These are phyloP conservation scores for Chlamydomonas sphaeroides DNA, from an alignment of 139 green algal species.

Conservation along the genomic window DNA sequence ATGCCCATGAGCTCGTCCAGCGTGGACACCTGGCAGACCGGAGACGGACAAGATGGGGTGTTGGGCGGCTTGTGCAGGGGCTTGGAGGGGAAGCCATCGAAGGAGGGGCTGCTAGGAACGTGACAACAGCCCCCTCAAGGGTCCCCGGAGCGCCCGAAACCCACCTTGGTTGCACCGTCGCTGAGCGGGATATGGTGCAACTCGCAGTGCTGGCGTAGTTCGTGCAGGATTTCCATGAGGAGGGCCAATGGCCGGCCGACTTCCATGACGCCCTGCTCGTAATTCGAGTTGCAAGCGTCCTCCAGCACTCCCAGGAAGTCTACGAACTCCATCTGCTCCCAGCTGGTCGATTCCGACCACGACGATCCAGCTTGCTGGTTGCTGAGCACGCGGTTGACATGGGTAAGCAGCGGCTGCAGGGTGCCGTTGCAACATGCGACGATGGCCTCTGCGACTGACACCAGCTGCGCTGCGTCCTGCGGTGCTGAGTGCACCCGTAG, in stretches of 20 bases:
- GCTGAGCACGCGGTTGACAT: slow-evolving; percentile 32
- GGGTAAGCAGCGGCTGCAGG: slow-evolving; percentile 9
- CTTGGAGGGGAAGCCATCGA: no score
- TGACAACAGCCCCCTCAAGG: no score
- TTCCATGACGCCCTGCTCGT: slow-evolving; percentile 36
- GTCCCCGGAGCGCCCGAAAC: no score
- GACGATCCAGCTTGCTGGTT: slow-evolving; percentile 7
- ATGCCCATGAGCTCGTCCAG: slow-evolving; percentile 42
- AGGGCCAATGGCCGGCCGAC: background rate
- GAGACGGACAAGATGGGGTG: background rate
- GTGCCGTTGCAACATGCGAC: background rate
- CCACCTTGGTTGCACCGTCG: no score
- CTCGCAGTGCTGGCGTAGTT: slow-evolving; percentile 20
- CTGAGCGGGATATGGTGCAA: background rate
- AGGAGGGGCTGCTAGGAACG: no score
- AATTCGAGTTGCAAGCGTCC: background rate
- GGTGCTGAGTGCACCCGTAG: background rate
- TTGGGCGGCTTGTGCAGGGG: no score
- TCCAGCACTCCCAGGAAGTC: slow-evolving; percentile 36
- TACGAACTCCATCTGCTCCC: slow-evolving; percentile 32
- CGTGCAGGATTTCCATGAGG: slow-evolving; percentile 32
- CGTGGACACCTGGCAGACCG: slow-evolving; percentile 12
- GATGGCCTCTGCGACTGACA: background rate
- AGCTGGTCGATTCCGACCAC: slow-evolving; percentile 23
- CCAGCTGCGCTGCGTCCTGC: background rate